A percentile compares a stretch with the other conserved stretches of the same genome.
These are phyloP conservation scores for Sporormia fimetaria DNA, from an alignment of 495 filamentous ascomycete species.

Conservation along the genomic window DNA sequence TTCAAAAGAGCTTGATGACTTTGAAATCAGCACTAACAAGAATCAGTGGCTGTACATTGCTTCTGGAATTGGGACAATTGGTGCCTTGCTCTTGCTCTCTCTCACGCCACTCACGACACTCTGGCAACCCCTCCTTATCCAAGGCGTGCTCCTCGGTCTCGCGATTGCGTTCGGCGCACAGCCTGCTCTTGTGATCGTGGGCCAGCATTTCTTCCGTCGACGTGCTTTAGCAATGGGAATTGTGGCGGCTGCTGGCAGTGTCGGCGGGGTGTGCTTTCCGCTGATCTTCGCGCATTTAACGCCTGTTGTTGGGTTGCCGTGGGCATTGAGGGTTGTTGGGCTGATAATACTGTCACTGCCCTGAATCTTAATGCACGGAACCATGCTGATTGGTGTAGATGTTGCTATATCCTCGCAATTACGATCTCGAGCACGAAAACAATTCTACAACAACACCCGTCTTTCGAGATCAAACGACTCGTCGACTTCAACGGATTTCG, in stretches of 20 bases:
- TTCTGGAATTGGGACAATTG: neutral
- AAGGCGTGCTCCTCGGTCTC: constrained; percentile 3
- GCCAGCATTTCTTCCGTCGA: neutral
- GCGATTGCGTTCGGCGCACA: constrained; percentile 2
- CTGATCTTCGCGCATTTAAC: neutral
- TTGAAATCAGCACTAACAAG: neutral
- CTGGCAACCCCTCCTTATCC: neutral
- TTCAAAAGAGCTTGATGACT: neutral
- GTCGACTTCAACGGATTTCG: neutral
- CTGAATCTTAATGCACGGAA: no score
- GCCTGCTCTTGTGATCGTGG: neutral
- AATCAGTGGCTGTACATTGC: neutral
- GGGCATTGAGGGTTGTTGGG: neutral
- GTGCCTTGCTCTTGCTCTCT: neutral
- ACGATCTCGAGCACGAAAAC: neutral
- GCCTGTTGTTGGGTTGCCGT: neutral
- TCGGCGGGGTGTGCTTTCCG: constrained; percentile 1
- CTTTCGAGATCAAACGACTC: neutral
- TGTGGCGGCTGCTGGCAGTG: neutral
- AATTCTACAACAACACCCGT: neutral
- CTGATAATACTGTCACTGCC: neutral
- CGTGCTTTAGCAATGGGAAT: neutral
- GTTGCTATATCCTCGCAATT: neutral
- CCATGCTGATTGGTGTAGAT: neutral
- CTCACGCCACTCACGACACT: neutral